Percentiles rank a stretch among this genome's conserved stretches.
Evolutionary conservation across 768 basidiomycete genomes (phyloP).

Genomic region (Termitomyces sp.): DNA sequence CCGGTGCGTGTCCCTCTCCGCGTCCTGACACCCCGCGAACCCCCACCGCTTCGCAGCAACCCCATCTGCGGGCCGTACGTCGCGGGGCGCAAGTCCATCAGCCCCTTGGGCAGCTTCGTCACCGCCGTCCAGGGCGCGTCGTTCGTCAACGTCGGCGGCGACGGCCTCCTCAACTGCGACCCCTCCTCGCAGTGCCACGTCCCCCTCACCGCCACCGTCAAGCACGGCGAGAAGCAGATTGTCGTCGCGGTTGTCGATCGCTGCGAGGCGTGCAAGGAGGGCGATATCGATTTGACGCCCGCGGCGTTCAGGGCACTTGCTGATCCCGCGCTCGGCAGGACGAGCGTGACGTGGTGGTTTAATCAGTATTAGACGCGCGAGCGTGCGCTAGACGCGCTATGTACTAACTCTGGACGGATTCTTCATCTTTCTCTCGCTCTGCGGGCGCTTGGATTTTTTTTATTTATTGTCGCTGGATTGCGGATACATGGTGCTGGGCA

Average conservation of each 20-base stretch:
- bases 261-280: conserved; percentile 36
- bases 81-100: conserved; percentile 17
- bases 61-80: conserved; percentile 26
- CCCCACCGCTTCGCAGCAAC: conserved; percentile 13
- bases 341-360: conserved; percentile 36
- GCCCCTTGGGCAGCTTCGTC: conserved; percentile 14
- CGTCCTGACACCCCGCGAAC: background rate
- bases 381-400: too few relatives aligned
- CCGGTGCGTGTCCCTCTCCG: conserved; percentile 12
- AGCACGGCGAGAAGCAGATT: conserved; percentile 26
- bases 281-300: conserved; percentile 25
- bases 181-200: conserved; percentile 14
- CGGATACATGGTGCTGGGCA: too few relatives aligned
- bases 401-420: too few relatives aligned
- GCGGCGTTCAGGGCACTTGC: conserved; percentile 22
- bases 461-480: too few relatives aligned
- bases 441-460: too few relatives aligned
- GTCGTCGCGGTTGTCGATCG: conserved; percentile 41
- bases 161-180: conserved; percentile 21
- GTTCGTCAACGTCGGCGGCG: conserved; percentile 21
- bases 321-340: conserved; percentile 19
- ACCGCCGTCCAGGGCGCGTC: conserved; percentile 14
- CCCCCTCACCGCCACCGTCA: conserved; percentile 19
- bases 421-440: too few relatives aligned
- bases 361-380: conserved; percentile 7